phyloP scores from a whole-genome alignment of 106 monocot genomes.

The Dendrobium nobile region DNA sequence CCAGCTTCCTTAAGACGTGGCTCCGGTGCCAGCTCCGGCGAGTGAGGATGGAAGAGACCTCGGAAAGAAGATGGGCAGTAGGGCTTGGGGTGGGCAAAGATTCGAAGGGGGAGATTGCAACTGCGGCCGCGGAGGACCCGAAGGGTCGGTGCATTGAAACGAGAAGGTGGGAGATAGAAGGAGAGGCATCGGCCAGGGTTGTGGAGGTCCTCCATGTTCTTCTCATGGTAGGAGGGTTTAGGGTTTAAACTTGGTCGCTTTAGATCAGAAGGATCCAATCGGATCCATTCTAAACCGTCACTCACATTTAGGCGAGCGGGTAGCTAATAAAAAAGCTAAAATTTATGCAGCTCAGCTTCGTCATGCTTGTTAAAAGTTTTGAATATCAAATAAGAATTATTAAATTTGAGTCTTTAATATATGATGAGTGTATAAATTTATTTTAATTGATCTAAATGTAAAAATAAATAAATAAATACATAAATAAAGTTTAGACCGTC shows the following conservation, averaged over 20 bases:
- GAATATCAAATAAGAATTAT: no score
- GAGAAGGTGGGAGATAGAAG: background rate
- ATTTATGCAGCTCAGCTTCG: no score
- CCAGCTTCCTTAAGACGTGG: constrained; percentile 22
- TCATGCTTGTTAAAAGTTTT: no score
- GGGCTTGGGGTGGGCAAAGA: background rate
- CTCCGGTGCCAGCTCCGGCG: constrained; percentile 27
- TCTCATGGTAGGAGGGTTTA: background rate
- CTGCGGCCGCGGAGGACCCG: background rate
- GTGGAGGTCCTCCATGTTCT: background rate
- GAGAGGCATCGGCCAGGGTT: background rate
- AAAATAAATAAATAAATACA: no score
- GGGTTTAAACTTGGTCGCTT: background rate
- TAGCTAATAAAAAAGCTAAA: no score
- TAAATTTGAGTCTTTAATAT: no score
- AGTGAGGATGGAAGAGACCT: constrained; percentile 37
- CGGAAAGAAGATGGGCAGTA: background rate
- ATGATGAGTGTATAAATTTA: no score
- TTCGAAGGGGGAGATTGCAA: background rate
- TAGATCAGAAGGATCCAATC: no score
- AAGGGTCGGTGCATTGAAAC: background rate
- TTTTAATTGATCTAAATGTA: no score
- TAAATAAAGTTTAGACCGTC: no score
- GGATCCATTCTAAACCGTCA: no score
- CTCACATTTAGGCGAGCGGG: no score